Evolutionary conservation across 176 grass and related monocot species (phyloP), one percentile per base, ranked within the genome.

Genomic region (Oryza officinalis): DNA sequence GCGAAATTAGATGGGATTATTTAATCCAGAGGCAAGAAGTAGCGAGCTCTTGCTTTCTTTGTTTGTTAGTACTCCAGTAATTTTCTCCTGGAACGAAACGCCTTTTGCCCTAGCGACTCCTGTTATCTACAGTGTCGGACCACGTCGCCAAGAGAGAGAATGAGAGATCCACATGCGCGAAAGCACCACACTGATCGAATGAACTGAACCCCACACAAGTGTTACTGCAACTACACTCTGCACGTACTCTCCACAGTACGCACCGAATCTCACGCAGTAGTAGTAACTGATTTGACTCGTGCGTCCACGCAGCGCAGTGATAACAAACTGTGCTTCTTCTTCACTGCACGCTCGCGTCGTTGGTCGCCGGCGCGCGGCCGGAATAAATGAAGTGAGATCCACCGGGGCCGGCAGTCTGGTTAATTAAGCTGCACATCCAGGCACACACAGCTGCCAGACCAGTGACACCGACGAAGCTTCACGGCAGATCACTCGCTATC

Each of bases 341-440:
- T 69, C 71, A 76, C 71, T 52, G 82, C 46, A 33, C 76, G 13
- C 78, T 47, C 45, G 45, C 49, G 52, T 57, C 18, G 15, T 23
- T 28, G 78, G 46, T 14, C 60, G 13, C 20, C 4, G 57, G 30
- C 52, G 6, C 45, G 45, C 25, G 31, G 25, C 31, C 49, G 68
- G 84, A 75, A 80, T 80, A 3, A 88, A 84, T 75, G 87, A 80
- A 57, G 52, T n/a, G 6, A 15, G 50, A 54, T 54, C 52, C 52
- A 22, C 52, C 52, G 52, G 52, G 52, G 18, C 20, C 52, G 52
- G 18, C 52, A 18, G 52, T 57, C 52, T 57, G 52, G 79, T 13
- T 66, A 15, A 47, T 72, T 27, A 2, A 59, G 26, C 33, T 12
- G 45, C 57, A 74, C 54, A 9, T 74, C 57, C 70, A 38, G 20